Evolutionary conservation across 202 grass and related monocot species (phyloP), one percentile per base, ranked within the genome.

Genomic region (Hordeum pubiflorum): DNA sequence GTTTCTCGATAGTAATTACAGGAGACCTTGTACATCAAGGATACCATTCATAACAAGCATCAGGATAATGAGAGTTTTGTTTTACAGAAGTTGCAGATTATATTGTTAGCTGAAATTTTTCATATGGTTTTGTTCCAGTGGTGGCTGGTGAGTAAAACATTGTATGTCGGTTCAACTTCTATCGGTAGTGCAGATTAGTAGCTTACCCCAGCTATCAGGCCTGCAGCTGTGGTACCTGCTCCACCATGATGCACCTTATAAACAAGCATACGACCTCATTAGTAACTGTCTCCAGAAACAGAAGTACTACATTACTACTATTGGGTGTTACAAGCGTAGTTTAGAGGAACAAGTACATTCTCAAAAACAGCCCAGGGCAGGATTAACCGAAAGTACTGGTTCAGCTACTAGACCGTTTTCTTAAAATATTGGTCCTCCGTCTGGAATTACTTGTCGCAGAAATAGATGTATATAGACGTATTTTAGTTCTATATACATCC

Each of bases 171-270:
- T 38, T 52, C 43, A 69, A 86, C 26, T 46, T 75, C 69, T 69
- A 58, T 82, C 31, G 27, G n/a, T 78, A 73, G 22, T 62, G n/a
- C 23, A 82, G 34, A 78, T 6, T 75, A 74, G 41, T 61, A 83
- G 32, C 72, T 93, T 93, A 98, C 95, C 88, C 92, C 95, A 76
- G 92, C 90, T 93, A 93, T 88, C 73, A 98, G 77, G 38, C 92
- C 95, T 68, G 92, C 82, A 24, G 95, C 95, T 52, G 95, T 98
- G 34, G 95, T 98, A 57, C 95, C 95, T 81, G 95, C 95, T 70
- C 95, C 95, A 59, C 95, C 95, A 85, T 98, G 95, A 87, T 98
- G 95, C 56, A 98, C 89, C 95, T 98, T 74, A 88, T 58, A 58
- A 80, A 79, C 26, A 63, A 81, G 34, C 10, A 81, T 76, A 69